These are phyloP conservation scores for Hypomontagnella monticulosa DNA, from an alignment of 495 filamentous ascomycete species.

Conservation along the genomic window DNA sequence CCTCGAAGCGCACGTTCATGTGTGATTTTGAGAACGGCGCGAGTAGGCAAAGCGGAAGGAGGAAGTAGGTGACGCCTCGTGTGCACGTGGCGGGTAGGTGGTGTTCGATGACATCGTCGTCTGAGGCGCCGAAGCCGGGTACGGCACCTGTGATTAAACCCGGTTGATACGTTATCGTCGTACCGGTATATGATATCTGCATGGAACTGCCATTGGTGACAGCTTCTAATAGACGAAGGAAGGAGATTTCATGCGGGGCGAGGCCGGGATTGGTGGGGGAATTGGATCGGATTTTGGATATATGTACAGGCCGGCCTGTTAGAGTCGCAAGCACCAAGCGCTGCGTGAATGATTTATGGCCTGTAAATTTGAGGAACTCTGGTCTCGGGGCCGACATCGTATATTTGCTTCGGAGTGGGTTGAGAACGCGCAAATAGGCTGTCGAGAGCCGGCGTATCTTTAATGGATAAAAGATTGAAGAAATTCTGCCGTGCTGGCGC, in stretches of 20 bases:
- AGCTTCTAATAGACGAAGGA: slow-evolving; percentile 91
- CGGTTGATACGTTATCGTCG: slow-evolving; percentile 87
- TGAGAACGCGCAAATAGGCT: slow-evolving; percentile 6
- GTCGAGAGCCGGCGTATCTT: slow-evolving; percentile 6
- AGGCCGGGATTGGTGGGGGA: slow-evolving; percentile 88
- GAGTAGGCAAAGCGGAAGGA: slow-evolving; percentile 86
- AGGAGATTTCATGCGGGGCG: slow-evolving; percentile 89
- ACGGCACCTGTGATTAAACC: slow-evolving; percentile 88
- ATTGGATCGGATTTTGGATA: slow-evolving; percentile 89
- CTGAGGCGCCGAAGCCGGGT: slow-evolving; percentile 69
- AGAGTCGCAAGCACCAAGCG: slow-evolving; percentile 91
- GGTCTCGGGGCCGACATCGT: slow-evolving; percentile 55
- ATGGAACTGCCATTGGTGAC: slow-evolving; percentile 95
- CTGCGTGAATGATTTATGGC: slow-evolving; percentile 81
- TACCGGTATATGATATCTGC: slow-evolving; percentile 95
- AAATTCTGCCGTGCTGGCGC: slow-evolving; percentile 36
- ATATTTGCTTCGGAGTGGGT: slow-evolving; percentile 9
- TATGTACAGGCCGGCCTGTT: slow-evolving; percentile 86
- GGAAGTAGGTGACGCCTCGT: slow-evolving; percentile 90
- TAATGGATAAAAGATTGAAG: slow-evolving; percentile 19
- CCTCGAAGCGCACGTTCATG: slow-evolving; percentile 87
- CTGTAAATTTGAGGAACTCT: slow-evolving; percentile 73
- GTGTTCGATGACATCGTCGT: slow-evolving; percentile 78
- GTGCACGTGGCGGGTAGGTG: slow-evolving; percentile 76
- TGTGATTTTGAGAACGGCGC: slow-evolving; percentile 92